A percentile compares a stretch with the other conserved stretches of the same genome.
phyloP scores from a whole-genome alignment of 1,284 basidiomycete species.

The Ceratobasidium sp. region DNA sequence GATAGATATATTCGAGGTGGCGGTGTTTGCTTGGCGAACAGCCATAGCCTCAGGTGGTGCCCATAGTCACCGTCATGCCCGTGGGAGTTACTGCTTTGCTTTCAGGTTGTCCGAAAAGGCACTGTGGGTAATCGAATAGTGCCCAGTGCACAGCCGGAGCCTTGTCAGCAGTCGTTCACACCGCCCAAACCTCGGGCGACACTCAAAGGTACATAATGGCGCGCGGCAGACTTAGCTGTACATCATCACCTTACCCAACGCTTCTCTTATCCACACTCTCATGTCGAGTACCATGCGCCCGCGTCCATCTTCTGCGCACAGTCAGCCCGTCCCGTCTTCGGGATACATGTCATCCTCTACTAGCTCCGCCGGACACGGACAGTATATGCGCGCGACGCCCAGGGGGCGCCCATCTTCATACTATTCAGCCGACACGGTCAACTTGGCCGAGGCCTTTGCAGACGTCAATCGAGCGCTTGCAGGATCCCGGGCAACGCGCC shows the following conservation, averaged over 20 bases:
- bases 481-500: conserved; percentile 11
- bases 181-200: background rate
- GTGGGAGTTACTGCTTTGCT: background rate
- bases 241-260: background rate
- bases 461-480: conserved; percentile 35
- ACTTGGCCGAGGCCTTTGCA: conserved; percentile 22
- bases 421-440: background rate
- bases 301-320: background rate
- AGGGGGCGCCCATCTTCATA: background rate
- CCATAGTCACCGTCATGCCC: background rate
- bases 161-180: background rate
- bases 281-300: background rate
- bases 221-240: background rate
- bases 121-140: background rate
- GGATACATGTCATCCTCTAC: background rate
- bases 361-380: background rate
- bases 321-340: background rate
- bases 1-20: background rate
- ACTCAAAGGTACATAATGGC: background rate
- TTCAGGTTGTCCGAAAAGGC: background rate
- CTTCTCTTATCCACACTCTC: background rate
- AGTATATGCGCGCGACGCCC: background rate
- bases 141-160: background rate
- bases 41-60: too few species aligned
- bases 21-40: background rate